These are phyloP conservation scores for Suhomyces pyralidae DNA, from an alignment of 805 yeast genomes.

Conservation along the genomic window DNA sequence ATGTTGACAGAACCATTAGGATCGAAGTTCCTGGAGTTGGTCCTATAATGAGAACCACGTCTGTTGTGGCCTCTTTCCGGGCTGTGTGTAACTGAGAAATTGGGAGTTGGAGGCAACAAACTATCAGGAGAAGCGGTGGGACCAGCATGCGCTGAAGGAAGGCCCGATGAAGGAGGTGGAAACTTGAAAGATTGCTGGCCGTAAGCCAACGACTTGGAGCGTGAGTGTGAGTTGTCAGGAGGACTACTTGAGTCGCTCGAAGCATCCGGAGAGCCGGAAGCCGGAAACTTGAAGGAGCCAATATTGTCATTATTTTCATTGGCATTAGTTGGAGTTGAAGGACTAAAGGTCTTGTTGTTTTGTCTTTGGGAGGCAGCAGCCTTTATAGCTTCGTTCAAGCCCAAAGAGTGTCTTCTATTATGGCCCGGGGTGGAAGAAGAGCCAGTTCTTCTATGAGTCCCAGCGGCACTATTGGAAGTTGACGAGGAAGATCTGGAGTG, in stretches of 20 bases:
- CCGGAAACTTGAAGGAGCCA: constrained; percentile 57
- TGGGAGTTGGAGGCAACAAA: constrained; percentile 55
- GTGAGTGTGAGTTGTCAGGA: constrained; percentile 20
- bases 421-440: constrained; percentile 55
- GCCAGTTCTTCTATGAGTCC: constrained; percentile 36
- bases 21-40: constrained; percentile 39
- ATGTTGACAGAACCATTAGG: constrained; percentile 33
- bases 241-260: constrained; percentile 13
- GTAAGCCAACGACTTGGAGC: constrained; percentile 40
- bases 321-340: constrained; percentile 19
- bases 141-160: constrained; percentile 27
- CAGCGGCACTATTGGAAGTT: constrained; percentile 6
- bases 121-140: constrained; percentile 14
- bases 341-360: constrained; percentile 33
- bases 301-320: constrained; percentile 15
- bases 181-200: constrained; percentile 57
- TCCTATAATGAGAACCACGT: constrained; percentile 38
- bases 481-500: constrained; percentile 38
- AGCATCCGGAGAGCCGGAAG: constrained; percentile 33
- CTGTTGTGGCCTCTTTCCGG: constrained; percentile 42
- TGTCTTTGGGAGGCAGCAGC: constrained; percentile 92
- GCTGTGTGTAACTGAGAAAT: constrained; percentile 39
- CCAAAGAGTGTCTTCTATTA: constrained; percentile 86
- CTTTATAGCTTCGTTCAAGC: constrained; percentile 85
- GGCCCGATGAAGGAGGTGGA: constrained; percentile 36